A percentile compares a stretch with the other conserved stretches of the same genome.
Evolutionary conservation across 148 eudicot genomes (phyloP).

Genomic region (Talinum fruticosum): DNA sequence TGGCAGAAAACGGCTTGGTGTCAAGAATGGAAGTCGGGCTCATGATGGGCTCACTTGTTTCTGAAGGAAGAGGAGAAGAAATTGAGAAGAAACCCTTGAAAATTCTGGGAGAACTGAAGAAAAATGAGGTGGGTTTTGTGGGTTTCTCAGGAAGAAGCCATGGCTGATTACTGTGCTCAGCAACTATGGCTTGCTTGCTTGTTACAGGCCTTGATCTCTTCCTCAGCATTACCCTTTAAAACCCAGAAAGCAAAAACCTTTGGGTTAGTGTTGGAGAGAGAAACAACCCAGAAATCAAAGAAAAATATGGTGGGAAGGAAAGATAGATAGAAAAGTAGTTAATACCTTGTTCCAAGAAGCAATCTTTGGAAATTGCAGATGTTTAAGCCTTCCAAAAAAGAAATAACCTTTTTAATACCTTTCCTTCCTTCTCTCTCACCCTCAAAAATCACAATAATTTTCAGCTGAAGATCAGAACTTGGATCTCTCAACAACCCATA

Average conservation of each 20-base stretch:
- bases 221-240: slow-evolving; percentile 54
- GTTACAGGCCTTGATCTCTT: slow-evolving; percentile 66
- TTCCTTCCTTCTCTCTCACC: neutral
- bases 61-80: slow-evolving; percentile 1
- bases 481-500: slow-evolving; percentile 26
- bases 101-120: slow-evolving; percentile 54
- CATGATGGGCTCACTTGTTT: slow-evolving; percentile 30
- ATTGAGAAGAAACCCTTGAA: slow-evolving; percentile 42
- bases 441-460: slow-evolving; percentile 9
- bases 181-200: slow-evolving; percentile 43
- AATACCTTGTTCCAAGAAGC: slow-evolving; percentile 28
- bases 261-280: neutral
- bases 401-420: neutral
- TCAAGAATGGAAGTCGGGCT: slow-evolving; percentile 82
- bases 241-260: neutral
- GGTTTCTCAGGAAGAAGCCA: slow-evolving; percentile 44
- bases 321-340: neutral
- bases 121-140: slow-evolving; percentile 49
- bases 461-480: slow-evolving; percentile 21
- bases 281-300: neutral
- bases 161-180: slow-evolving; percentile 43
- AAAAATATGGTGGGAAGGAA: neutral
- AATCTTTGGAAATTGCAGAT: slow-evolving; percentile 20
- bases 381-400: neutral
- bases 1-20: slow-evolving; percentile 30